Conservation (phyloP, 805 yeast species). For the Komagataella populi region DNA sequence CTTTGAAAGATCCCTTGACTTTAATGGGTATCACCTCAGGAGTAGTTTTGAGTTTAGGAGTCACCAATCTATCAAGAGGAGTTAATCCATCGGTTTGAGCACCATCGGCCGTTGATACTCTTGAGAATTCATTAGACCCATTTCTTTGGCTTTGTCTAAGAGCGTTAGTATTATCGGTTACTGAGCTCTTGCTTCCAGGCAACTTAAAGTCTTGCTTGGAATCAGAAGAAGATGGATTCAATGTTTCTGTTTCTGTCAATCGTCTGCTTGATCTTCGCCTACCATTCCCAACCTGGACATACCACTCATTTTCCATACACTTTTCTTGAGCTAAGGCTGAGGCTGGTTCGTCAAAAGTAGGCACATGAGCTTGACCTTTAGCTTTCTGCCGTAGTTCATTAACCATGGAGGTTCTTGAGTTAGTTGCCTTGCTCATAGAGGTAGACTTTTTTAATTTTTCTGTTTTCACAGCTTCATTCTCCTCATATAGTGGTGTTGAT, state of each 20-base stretch:
- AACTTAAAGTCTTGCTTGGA: background rate
- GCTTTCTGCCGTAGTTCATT: background rate
- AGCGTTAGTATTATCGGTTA: background rate
- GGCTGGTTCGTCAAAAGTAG: background rate
- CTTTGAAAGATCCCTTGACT: background rate
- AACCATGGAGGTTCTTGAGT: background rate
- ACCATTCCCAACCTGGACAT: background rate
- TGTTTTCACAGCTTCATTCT: background rate
- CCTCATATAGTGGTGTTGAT: background rate
- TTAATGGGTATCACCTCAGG: background rate
- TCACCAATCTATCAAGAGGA: background rate
- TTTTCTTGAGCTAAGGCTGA: background rate
- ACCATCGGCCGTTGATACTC: background rate
- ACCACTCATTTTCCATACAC: background rate
- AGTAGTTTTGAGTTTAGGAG: background rate
- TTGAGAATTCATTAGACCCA: background rate
- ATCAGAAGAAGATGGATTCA: background rate
- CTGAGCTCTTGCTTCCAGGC: background rate
- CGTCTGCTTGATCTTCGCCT: background rate
- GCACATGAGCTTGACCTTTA: background rate
- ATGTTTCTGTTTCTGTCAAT: background rate
- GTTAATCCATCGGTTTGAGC: background rate
- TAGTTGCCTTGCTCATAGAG: background rate
- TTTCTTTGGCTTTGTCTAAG: background rate
- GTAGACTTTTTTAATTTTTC: background rate